Evolutionary conservation across 345 rosid genomes (phyloP).

Genomic region (Turnera subulata): DNA sequence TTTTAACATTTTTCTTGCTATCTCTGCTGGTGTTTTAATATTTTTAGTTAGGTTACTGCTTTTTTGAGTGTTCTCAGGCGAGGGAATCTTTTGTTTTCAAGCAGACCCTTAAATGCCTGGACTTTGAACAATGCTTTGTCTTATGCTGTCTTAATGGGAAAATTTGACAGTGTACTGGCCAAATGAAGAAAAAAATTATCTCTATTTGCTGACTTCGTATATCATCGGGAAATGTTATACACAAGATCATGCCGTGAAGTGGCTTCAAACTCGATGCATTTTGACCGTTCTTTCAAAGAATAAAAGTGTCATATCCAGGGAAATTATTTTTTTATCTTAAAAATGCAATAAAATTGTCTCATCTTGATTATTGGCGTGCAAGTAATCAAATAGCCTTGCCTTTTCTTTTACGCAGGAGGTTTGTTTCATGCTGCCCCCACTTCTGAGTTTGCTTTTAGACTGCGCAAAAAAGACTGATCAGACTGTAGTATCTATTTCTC

Average conservation of each 20-base stretch:
- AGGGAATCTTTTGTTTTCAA: too few species aligned
- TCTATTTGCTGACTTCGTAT: too few species aligned
- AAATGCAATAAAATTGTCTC: background rate
- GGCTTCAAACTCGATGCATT: background rate
- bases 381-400: slow-evolving; percentile 11
- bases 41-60: too few species aligned
- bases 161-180: too few species aligned
- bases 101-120: too few species aligned
- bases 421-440: slow-evolving; percentile 96
- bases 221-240: too few species aligned
- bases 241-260: too few species aligned
- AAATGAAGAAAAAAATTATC: too few species aligned
- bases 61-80: too few species aligned
- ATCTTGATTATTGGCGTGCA: slow-evolving; percentile 3
- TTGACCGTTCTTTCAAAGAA: background rate
- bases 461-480: slow-evolving; percentile 97
- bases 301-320: background rate
- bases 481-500: slow-evolving; percentile 90
- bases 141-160: too few species aligned
- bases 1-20: background rate
- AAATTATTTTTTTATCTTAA: background rate
- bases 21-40: background rate
- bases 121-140: too few species aligned
- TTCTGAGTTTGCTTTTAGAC: slow-evolving; percentile 85
- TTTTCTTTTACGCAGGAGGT: slow-evolving; percentile 66